Conservation (phyloP, 176 grass and related monocot species). For the Oryza glaberrima region DNA sequence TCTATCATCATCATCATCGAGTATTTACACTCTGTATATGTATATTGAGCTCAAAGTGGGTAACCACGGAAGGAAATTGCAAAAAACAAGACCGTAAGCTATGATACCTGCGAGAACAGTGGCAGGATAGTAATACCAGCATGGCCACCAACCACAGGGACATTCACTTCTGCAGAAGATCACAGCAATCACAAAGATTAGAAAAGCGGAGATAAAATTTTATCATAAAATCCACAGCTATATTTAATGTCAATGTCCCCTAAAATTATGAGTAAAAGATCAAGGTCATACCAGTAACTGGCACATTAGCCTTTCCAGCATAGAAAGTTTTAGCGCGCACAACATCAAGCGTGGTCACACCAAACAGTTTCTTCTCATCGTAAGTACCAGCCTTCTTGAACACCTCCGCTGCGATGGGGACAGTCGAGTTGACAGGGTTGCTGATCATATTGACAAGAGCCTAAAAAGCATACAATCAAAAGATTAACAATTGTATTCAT, state of each 20-base stretch:
- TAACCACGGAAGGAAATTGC: conserved; percentile 3
- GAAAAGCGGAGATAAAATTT: too few relatives aligned
- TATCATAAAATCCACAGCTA: neutral
- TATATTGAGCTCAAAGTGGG: neutral
- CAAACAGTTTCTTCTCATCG: conserved; percentile 85
- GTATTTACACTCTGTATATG: neutral
- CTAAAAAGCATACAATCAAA: conserved; percentile 40
- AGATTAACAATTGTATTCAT: neutral
- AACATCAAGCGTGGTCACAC: conserved; percentile 94
- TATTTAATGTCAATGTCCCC: neutral
- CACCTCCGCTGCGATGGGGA: conserved; percentile 80
- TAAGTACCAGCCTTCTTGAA: conserved; percentile 95
- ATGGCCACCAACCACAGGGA: conserved; percentile 88
- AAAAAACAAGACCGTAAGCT: neutral
- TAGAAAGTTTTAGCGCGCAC: conserved; percentile 94
- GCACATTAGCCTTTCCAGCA: conserved; percentile 73
- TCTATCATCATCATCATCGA: neutral
- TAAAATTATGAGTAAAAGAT: neutral
- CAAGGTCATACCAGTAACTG: conserved; percentile 55
- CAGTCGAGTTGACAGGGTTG: conserved; percentile 97
- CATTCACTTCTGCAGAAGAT: conserved; percentile 69
- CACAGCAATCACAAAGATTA: neutral
- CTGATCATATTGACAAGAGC: conserved; percentile 93
- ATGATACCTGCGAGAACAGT: conserved; percentile 78
- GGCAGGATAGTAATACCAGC: conserved; percentile 88